Evolutionary conservation across 441 rosid species (phyloP), one percentile per base, ranked within the genome.

Genomic region (Erysimum pusillum): DNA sequence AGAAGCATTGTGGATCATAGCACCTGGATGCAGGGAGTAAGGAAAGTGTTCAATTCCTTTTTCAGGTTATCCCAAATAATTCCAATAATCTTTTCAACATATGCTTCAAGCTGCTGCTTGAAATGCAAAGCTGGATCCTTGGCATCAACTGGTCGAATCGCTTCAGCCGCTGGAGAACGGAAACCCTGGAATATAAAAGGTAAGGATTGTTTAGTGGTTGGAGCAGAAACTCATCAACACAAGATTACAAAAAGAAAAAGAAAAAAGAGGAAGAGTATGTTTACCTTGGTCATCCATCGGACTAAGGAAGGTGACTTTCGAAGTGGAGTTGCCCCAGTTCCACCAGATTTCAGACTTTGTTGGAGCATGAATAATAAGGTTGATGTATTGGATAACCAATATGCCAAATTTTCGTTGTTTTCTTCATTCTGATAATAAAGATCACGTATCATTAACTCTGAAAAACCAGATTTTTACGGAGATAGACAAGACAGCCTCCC

Each of bases 61-160:
- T 94, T 94, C 82, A 90, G 76, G 77, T 94, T 94, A 83, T 90
- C 96, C 79, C 98, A 86, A 74, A 94, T 91, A 67, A 94, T 94
- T 77, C 97, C 97, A 64, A 85, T 87, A 49, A 94, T 91, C 73
- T 89, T 94, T 86, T 90, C 98, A 70, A 91, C 90, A 56, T 90
- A 94, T 12, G 94, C 97, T 13, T 96, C 92, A 67, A 94, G 97
- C 80, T 91, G 98, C 82, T 90, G 96, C 84, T 87, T 89, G 85
- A 94, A 94, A 80, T 89, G 92, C 87, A 94, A 80, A 71, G 98
- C 97, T 57, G 98, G 97, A 70, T 90, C 91, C 80, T 90, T 93
- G 68, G 98, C 96, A 74, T 93, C 94, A 67, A 93, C 93, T 66
- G 89, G 91, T 57, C 88, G 90, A 65, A 90, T 79, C 10, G 78